phyloP scores from a whole-genome alignment of 2,329 filamentous ascomycete genomes.

The Penicillium fuscoglaucum region DNA sequence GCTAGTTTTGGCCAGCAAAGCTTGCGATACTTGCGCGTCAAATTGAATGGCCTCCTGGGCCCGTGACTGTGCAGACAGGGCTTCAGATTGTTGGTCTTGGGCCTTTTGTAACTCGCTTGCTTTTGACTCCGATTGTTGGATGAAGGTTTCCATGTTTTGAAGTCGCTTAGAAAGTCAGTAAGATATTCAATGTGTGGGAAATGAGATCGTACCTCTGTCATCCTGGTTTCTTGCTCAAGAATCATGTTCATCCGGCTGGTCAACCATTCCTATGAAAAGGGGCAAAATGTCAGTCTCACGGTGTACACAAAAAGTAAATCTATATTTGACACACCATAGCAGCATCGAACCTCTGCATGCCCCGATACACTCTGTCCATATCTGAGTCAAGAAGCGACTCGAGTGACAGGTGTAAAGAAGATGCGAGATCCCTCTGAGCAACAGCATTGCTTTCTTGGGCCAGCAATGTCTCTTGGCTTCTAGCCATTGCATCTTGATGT shows the following conservation, averaged over 20 bases:
- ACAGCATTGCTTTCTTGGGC: conserved; percentile 31
- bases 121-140: conserved; percentile 36
- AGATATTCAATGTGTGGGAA: no score
- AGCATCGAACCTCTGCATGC: conserved; percentile 34
- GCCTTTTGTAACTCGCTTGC: conserved; percentile 34
- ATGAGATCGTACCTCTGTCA: conserved; percentile 32
- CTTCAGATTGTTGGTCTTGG: conserved; percentile 39
- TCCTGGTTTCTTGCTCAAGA: conserved; percentile 36
- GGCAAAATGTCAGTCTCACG: conserved; percentile 6
- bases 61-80: conserved; percentile 27
- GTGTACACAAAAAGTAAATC: not conserved
- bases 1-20: conserved; percentile 34
- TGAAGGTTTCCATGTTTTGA: conserved; percentile 32
- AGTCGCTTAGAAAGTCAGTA: conserved; percentile 38
- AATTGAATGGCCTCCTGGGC: conserved; percentile 30
- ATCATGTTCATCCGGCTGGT: conserved; percentile 28
- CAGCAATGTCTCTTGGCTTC: conserved; percentile 29
- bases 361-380: conserved; percentile 29
- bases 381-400: conserved; percentile 34
- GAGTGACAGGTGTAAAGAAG: conserved; percentile 35
- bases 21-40: conserved; percentile 31
- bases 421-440: conserved; percentile 31
- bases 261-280: conserved; percentile 34
- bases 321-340: conserved; percentile 34
- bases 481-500: conserved; percentile 31